Conservation (phyloP, 2,329 filamentous ascomycete species). For the Phoma sp. region DNA sequence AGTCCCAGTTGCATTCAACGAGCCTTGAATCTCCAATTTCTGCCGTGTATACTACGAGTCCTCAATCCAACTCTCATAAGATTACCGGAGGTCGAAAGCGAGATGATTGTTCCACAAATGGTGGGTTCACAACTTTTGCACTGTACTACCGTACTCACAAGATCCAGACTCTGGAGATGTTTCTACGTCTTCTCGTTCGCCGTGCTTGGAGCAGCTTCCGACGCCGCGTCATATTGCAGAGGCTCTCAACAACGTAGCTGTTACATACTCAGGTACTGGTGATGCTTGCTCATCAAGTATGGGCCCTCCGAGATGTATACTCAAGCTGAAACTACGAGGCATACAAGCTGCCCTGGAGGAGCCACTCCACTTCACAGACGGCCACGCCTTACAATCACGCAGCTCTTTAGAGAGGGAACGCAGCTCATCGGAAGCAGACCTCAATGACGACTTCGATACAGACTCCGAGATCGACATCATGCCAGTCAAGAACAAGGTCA, state of each 20-base stretch:
- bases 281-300: background rate
- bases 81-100: no score
- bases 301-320: background rate
- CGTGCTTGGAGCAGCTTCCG: background rate
- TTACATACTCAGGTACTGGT: no score
- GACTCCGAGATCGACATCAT: slow-evolving; percentile 24
- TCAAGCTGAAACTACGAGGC: slow-evolving; percentile 22
- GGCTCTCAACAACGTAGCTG: background rate
- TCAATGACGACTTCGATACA: slow-evolving; percentile 9
- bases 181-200: background rate
- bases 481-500: slow-evolving; percentile 3
- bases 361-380: background rate
- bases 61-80: background rate
- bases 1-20: background rate
- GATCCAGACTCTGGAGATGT: background rate
- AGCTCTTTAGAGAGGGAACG: background rate
- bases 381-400: background rate
- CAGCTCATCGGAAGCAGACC: background rate
- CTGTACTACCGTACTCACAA: no score
- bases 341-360: slow-evolving; percentile 14
- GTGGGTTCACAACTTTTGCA: background rate
- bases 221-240: background rate
- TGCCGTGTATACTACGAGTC: background rate
- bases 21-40: background rate
- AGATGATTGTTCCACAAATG: background rate